A percentile compares a stretch with the other conserved stretches of the same genome.
Evolutionary conservation across 1,284 basidiomycete species (phyloP).

Genomic region (Ustilago lituana): DNA sequence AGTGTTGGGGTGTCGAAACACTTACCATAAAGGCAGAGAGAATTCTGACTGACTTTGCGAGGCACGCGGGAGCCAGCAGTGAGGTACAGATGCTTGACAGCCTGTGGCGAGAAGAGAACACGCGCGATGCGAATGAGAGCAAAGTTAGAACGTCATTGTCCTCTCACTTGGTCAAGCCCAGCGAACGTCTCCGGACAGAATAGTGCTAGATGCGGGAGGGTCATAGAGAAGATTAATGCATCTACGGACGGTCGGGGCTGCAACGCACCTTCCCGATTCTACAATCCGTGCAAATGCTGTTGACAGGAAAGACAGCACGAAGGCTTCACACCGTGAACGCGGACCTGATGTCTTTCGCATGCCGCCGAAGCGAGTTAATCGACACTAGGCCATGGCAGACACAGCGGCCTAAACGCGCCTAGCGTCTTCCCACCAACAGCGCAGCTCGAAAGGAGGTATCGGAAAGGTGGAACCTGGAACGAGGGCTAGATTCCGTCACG

Average conservation of each 20-base stretch:
- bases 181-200: neutral
- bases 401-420: constrained; percentile 43
- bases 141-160: neutral
- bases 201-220: constrained; percentile 16
- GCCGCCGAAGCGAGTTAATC: constrained; percentile 51
- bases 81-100: too few species aligned
- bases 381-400: constrained; percentile 11
- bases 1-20: neutral
- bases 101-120: neutral
- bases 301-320: constrained; percentile 24
- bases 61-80: too few species aligned
- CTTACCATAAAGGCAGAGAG: constrained; percentile 29
- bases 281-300: constrained; percentile 7
- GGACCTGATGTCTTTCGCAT: constrained; percentile 42
- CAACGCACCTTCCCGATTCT: constrained; percentile 27
- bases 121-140: neutral
- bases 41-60: too few species aligned
- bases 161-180: neutral
- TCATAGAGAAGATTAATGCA: constrained; percentile 58
- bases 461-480: constrained; percentile 25
- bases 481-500: constrained; percentile 8
- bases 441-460: constrained; percentile 17
- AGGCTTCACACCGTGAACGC: constrained; percentile 44
- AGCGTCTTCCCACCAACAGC: constrained; percentile 19
- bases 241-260: constrained; percentile 46